Conservation (phyloP, 2,329 filamentous ascomycete species). For the Blumeria hordei region DNA sequence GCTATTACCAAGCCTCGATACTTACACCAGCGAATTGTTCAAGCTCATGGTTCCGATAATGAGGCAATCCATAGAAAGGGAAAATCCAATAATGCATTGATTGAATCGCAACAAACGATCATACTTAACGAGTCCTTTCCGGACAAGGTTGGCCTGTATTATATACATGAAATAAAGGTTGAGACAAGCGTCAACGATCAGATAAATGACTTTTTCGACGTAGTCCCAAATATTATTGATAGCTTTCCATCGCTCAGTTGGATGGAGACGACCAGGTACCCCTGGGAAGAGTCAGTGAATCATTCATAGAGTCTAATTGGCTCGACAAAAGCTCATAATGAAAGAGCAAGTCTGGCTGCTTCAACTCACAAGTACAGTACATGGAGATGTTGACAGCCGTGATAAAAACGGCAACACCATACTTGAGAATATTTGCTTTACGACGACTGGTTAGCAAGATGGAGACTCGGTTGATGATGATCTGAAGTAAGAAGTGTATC, state of each 20-base stretch:
- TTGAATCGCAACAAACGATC: conserved; percentile 18
- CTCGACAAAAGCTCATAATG: not conserved
- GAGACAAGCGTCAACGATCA: conserved; percentile 24
- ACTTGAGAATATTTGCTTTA: conserved; percentile 20
- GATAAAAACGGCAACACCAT: conserved; percentile 17
- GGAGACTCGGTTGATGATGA: conserved; percentile 28
- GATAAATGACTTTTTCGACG: conserved; percentile 25
- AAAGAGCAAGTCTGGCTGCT: not conserved
- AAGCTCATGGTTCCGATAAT: conserved; percentile 19
- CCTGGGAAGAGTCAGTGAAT: not conserved
- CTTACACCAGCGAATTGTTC: conserved; percentile 4
- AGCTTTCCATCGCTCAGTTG: conserved; percentile 18
- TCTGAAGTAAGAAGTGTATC: conserved; percentile 28
- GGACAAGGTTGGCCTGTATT: conserved; percentile 17
- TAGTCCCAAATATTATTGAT: conserved; percentile 29
- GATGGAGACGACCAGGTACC: conserved; percentile 25
- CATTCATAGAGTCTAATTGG: not conserved
- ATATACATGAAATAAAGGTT: conserved; percentile 27
- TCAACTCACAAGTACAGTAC: conserved; percentile 21
- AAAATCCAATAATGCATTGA: conserved; percentile 17
- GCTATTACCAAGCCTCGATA: not conserved
- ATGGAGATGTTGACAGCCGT: conserved; percentile 27
- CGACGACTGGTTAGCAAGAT: conserved; percentile 21
- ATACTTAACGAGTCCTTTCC: conserved; percentile 19
- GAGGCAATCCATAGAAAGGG: conserved; percentile 19